phyloP scores from a whole-genome alignment of 73 alveolate genomes.

The Paramecium sexaurelia region DNA sequence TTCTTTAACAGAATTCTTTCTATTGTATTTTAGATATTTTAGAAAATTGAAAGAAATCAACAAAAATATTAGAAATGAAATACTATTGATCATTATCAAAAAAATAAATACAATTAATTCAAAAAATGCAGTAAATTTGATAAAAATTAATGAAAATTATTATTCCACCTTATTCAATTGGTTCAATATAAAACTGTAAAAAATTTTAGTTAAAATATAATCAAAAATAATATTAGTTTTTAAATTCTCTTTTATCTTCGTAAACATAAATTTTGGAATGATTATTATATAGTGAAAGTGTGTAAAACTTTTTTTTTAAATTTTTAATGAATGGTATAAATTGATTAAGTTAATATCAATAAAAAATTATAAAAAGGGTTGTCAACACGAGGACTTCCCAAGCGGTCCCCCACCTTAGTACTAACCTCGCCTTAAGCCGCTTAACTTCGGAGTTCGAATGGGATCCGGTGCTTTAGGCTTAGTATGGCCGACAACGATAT shows the following conservation, averaged over 20 bases:
- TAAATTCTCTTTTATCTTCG: background rate
- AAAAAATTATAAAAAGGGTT: conserved; percentile 69
- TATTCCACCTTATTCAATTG: too few species aligned
- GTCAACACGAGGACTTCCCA: conserved; percentile 98
- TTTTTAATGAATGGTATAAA: background rate
- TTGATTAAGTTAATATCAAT: background rate
- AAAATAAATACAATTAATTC: too few species aligned
- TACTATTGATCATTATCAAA: too few species aligned
- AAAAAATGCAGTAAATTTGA: too few species aligned
- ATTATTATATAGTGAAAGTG: background rate
- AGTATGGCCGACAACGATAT: conserved; percentile 98
- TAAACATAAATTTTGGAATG: background rate
- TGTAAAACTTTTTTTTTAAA: background rate
- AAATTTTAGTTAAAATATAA: too few species aligned
- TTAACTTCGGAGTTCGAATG: conserved; percentile 99
- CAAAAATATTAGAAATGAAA: too few species aligned
- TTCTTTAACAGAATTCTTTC: too few species aligned
- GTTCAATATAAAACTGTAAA: too few species aligned
- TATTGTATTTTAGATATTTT: too few species aligned
- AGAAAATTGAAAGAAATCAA: too few species aligned
- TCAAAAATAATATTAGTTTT: too few species aligned
- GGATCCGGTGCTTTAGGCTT: conserved; percentile 99
- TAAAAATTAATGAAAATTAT: too few species aligned
- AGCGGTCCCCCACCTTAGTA: conserved; percentile 99
- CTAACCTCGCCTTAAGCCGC: conserved; percentile 99